Evolutionary conservation across 1,284 basidiomycete genomes (phyloP), one percentile per base, ranked within the genome.

Genomic region (Cryptococcus deneoformans): DNA sequence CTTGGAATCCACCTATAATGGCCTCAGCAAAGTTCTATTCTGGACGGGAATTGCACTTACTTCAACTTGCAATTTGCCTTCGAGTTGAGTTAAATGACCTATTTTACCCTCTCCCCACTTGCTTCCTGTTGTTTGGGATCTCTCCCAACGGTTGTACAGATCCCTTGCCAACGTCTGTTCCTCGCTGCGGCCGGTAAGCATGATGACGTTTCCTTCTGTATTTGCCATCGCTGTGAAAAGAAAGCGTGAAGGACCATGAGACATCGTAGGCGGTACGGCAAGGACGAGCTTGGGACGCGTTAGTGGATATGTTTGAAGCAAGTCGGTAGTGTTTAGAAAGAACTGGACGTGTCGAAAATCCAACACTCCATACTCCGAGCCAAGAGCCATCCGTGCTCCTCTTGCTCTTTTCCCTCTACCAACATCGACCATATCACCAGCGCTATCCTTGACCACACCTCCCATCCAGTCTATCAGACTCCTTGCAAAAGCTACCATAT

Each of bases 401-500:
- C 58, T 50, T 80, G 84, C 49, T 85, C 82, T 53, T 84, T 78
- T 85, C 82, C 70, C 86, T 82, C 65, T 84, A 72, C 52, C 78
- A 2, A 83, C 84, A 16, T 47, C 46, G 34, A 88, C 87, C 70
- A 90, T 88, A 8, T 72, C 89, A 0, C 89, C 86, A 59, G 92
- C 89, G 67, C 91, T 88, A 70, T 91, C 91, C 66, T 87, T 91
- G 61, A 96, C 87, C 1, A 90, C 91, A 7, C 92, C 92, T 12
- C 94, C 92, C 68, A 98, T 87, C 94, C 95, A 99, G 75, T 98
- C 96, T 85, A 98, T 95, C 87, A 99, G 89, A 81, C 91, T 95
- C 56, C 93, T 82, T 14, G 96, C 91, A 68, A 95, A 93, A 1
- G 90, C 89, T 42, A 98, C 80, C 86, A 98, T 95, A 76, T 99